A percentile compares a stretch with the other conserved stretches of the same genome.
Evolutionary conservation across 345 rosid genomes (phyloP).

Genomic region (Acer yangbiense): DNA sequence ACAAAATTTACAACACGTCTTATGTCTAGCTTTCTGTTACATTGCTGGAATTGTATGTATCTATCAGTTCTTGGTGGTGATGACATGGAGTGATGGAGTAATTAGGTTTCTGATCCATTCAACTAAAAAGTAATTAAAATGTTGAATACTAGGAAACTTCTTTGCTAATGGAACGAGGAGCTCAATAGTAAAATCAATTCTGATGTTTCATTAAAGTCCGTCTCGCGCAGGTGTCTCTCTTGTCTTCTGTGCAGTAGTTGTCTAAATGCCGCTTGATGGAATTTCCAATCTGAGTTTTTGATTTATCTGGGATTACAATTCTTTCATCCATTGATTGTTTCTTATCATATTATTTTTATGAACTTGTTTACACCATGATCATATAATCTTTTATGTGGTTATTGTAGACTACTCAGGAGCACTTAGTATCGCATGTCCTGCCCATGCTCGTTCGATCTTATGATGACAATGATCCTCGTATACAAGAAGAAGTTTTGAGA

Average conservation of each 20-base stretch:
- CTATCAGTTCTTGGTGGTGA: background rate
- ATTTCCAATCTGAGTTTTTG: background rate
- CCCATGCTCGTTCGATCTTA: slow-evolving; percentile 92
- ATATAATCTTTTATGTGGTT: slow-evolving; percentile 21
- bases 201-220: background rate
- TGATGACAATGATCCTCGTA: slow-evolving; percentile 93
- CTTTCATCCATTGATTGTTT: background rate
- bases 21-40: background rate
- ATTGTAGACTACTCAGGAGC: slow-evolving; percentile 73
- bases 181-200: background rate
- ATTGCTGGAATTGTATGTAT: background rate
- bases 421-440: slow-evolving; percentile 63
- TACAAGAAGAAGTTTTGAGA: slow-evolving; percentile 90
- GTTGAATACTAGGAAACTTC: background rate
- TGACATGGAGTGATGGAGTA: background rate
- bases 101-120: background rate
- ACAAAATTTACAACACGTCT: background rate
- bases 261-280: background rate
- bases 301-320: background rate
- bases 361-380: slow-evolving; percentile 16
- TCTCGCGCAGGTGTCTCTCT: background rate
- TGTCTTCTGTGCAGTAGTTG: background rate
- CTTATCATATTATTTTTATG: background rate
- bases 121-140: background rate
- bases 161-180: background rate